Conservation (phyloP, 2,329 filamentous ascomycete species). For the Xylaria multiplex region DNA sequence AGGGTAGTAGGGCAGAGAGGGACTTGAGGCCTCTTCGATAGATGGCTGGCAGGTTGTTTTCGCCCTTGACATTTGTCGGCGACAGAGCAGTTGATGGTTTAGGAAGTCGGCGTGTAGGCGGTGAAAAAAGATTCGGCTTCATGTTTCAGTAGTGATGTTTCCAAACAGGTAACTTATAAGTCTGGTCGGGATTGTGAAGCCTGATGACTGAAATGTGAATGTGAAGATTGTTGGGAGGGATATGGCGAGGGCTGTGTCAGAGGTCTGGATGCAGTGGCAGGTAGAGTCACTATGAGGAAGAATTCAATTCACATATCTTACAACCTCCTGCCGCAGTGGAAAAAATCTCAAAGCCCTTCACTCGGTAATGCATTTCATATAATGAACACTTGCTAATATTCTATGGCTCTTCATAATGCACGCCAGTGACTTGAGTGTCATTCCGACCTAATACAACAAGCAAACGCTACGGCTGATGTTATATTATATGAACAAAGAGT, state of each 20-base stretch:
- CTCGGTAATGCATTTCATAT: background rate
- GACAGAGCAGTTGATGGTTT: background rate
- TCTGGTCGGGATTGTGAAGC: background rate
- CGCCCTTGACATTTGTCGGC: background rate
- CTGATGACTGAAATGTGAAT: background rate
- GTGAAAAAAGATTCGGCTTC: background rate
- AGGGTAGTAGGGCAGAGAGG: background rate
- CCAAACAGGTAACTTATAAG: background rate
- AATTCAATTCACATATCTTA: background rate
- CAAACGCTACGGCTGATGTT: background rate
- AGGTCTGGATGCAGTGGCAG: background rate
- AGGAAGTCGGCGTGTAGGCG: constrained; percentile 2
- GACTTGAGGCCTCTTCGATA: background rate
- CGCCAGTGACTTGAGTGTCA: background rate
- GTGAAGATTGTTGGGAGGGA: background rate
- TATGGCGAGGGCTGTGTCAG: background rate
- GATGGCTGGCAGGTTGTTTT: background rate
- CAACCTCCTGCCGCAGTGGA: background rate
- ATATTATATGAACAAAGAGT: background rate
- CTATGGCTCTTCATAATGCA: background rate
- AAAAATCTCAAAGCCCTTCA: background rate
- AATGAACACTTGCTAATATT: background rate
- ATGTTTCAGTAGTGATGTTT: no score
- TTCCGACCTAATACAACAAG: background rate
- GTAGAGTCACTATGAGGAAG: background rate